Percentiles rank a stretch among this genome's conserved stretches.
Conservation (phyloP, 2,329 filamentous ascomycete species). For the Akanthomyces lecanii region DNA sequence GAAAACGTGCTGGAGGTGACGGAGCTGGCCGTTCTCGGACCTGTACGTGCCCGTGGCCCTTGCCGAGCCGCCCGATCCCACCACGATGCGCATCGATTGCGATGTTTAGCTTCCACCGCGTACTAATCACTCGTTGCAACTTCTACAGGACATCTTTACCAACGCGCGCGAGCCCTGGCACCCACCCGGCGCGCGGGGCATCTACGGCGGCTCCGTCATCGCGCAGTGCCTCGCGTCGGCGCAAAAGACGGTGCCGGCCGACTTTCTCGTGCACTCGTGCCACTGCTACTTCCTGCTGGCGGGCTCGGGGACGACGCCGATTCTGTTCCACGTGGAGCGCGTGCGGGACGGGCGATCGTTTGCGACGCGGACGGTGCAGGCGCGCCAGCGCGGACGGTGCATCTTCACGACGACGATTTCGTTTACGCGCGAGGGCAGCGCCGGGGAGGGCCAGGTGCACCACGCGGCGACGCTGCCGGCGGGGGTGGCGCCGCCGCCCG, state of each 20-base stretch:
- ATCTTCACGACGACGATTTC: constrained; percentile 96
- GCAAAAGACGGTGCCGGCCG: constrained; percentile 74
- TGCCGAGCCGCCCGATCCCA: background rate
- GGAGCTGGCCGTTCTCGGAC: constrained; percentile 69
- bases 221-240: constrained; percentile 86
- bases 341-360: constrained; percentile 88
- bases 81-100: background rate
- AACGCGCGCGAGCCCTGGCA: constrained; percentile 92
- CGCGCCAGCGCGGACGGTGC: constrained; percentile 76
- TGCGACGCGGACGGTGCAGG: constrained; percentile 92
- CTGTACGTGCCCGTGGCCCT: constrained; percentile 47
- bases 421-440: constrained; percentile 67
- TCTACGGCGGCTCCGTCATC: constrained; percentile 91
- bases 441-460: constrained; percentile 48
- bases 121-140: background rate
- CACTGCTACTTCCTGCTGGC: constrained; percentile 98
- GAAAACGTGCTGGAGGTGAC: constrained; percentile 86
- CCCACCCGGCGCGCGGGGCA: constrained; percentile 83
- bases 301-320: constrained; percentile 76
- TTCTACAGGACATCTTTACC: constrained; percentile 78
- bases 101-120: background rate
- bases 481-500: constrained; percentile 34
- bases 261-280: constrained; percentile 90
- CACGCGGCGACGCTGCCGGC: constrained; percentile 62
- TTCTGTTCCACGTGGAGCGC: constrained; percentile 91